These are phyloP conservation scores for Pleurotus tuoliensis DNA, from an alignment of 768 basidiomycete genomes.

Conservation along the genomic window DNA sequence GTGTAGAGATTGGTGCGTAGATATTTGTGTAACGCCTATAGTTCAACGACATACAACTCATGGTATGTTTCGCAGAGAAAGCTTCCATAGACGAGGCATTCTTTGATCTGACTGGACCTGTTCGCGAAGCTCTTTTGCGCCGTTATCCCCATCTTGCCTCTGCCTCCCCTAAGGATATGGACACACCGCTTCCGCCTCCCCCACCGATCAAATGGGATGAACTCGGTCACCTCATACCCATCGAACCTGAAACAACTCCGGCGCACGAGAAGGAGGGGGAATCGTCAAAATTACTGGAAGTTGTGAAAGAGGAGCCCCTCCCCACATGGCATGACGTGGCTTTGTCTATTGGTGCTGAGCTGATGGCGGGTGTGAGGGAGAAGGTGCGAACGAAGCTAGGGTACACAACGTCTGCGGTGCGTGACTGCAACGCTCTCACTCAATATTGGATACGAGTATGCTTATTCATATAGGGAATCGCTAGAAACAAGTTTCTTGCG, in stretches of 20 bases:
- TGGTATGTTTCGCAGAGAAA: slow-evolving; percentile 57
- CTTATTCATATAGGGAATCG: slow-evolving; percentile 59
- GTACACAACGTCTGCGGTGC: slow-evolving; percentile 91
- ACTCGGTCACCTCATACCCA: slow-evolving; percentile 60
- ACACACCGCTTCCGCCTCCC: slow-evolving; percentile 74
- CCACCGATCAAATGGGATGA: slow-evolving; percentile 60
- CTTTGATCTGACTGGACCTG: slow-evolving; percentile 82
- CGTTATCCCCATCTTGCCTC: slow-evolving; percentile 73
- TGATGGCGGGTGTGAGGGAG: slow-evolving; percentile 73
- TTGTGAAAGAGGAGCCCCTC: slow-evolving; percentile 12
- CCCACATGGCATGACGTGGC: slow-evolving; percentile 92
- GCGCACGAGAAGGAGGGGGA: slow-evolving; percentile 7
- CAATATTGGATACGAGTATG: not conserved
- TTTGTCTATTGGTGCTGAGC: slow-evolving; percentile 80
- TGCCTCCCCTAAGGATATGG: slow-evolving; percentile 65
- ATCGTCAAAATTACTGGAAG: slow-evolving; percentile 5
- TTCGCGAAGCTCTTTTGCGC: slow-evolving; percentile 70
- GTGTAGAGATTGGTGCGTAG: slow-evolving; percentile 73
- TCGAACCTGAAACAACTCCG: slow-evolving; percentile 30
- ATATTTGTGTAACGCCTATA: not conserved
- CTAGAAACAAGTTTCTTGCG: slow-evolving; percentile 91
- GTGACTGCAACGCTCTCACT: slow-evolving; percentile 19
- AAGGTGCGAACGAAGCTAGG: slow-evolving; percentile 69
- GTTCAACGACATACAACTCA: not conserved
- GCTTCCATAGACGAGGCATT: slow-evolving; percentile 98